These are phyloP conservation scores for Globisporangium rhizosaccharum DNA, from an alignment of 352 stramenopile species.

Conservation along the genomic window DNA sequence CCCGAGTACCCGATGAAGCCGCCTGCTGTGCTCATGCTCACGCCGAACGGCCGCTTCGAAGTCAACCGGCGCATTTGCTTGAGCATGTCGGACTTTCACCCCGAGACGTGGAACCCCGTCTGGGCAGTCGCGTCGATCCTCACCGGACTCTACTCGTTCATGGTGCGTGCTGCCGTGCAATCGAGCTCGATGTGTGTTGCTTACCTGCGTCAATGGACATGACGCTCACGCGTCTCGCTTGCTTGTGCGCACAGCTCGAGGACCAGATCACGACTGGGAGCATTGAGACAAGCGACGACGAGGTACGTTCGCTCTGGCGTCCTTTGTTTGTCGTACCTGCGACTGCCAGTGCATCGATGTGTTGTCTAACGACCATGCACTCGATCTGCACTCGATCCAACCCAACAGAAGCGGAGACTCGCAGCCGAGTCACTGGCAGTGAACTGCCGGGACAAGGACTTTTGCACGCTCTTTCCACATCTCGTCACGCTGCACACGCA, in stretches of 20 bases:
- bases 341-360: not conserved
- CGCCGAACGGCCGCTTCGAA: conserved; percentile 91
- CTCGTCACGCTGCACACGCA: conserved; percentile 54
- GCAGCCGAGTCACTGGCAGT: conserved; percentile 57
- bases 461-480: conserved; percentile 81
- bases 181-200: not conserved
- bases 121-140: conserved; percentile 94
- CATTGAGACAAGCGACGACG: conserved; percentile 69
- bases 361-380: not conserved
- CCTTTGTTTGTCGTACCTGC: not conserved
- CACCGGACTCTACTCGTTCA: conserved; percentile 94
- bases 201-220: not conserved
- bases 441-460: conserved; percentile 84
- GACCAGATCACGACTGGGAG: conserved; percentile 83
- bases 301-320: conserved; percentile 23
- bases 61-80: conserved; percentile 90
- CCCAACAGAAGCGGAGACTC: conserved; percentile 57
- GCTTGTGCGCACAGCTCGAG: conserved; percentile 29
- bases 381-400: not conserved
- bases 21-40: conserved; percentile 92
- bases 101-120: conserved; percentile 94
- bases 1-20: conserved; percentile 94
- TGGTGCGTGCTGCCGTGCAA: conserved; percentile 34
- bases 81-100: conserved; percentile 94
- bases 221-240: too few species aligned